Base-by-base conservation (phyloP, 2,329 filamentous ascomycete genomes). In the Magnaporthales sp. region DNA sequence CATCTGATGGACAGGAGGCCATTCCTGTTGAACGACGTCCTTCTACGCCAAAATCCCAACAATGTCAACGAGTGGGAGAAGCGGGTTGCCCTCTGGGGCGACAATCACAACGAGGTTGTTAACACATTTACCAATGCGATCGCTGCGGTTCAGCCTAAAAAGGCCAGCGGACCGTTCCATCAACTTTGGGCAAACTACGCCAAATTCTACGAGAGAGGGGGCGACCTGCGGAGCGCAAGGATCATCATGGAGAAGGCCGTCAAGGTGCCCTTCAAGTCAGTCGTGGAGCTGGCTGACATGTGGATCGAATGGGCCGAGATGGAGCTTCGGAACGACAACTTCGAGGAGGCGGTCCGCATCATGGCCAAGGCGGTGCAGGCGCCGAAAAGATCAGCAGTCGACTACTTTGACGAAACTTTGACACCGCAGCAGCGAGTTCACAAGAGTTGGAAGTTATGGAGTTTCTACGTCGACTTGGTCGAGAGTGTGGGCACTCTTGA, bases 231-330 rank as follows among this genome's bases (percentile, higher is more conserved):
- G 66, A 97, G 89, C 70, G 93, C 95, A 51, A 86, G 95, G 32
- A 84, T 96, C 68, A 98, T 99, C 73, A 91, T 98, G 86, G 94
- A 98, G 76, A 99, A 98, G 79, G 94, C 94, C 15, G 91, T 97
- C 74, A 98, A 97, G 75, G 95, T 99, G 1, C 93, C 94, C 0
- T 99, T 96, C 83, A 98, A 97, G 75, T 96, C 93, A 0, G 94
- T 99, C n/a, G 89, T 91, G 31, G 95, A 99, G 77, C 84, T 99
- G 67, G 95, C 95, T 24, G 95, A 99, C 74, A 96, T 95, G 85
- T 99, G 95, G 95, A 96, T 96, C 70, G 93, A 97, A 78, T 99
- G 95, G 94, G 94, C 96, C 0, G 94, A 99, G 78, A 92, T 99
- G 91, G 95, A 99, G 77, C 83, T 99, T 63, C 90, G 95, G 63